Conservation (phyloP, 192 early-diverging fungal species). For the Radiomyces spectabilis region DNA sequence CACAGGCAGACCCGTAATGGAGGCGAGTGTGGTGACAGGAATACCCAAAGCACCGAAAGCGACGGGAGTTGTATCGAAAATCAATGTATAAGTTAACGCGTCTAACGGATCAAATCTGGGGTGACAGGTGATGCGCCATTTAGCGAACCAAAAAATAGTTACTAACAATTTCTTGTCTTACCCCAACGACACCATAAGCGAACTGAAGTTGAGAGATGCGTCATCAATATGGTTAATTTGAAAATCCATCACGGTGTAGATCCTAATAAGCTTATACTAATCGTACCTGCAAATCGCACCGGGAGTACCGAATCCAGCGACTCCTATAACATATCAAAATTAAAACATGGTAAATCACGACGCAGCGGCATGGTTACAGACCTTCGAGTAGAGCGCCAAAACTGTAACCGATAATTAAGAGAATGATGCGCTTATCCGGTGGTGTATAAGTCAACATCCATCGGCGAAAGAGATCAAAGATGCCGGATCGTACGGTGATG, state of each 20-base stretch:
- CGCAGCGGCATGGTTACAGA: too few relatives aligned
- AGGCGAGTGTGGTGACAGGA: conserved; percentile 29
- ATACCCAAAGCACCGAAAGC: conserved; percentile 31
- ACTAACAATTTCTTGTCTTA: neutral
- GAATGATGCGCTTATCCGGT: conserved; percentile 20
- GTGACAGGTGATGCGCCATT: neutral
- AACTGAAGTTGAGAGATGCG: too few relatives aligned
- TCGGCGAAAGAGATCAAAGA: conserved; percentile 30
- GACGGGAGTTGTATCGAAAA: conserved; percentile 30
- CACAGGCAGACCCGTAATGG: conserved; percentile 18
- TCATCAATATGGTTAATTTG: too few relatives aligned
- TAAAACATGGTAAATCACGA: neutral
- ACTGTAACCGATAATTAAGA: conserved; percentile 21
- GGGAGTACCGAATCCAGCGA: conserved; percentile 31
- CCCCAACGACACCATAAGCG: conserved; percentile 29
- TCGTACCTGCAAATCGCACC: conserved; percentile 35
- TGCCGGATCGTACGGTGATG: conserved; percentile 17
- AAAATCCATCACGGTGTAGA: too few relatives aligned
- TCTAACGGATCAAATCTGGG: conserved; percentile 26
- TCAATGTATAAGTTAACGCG: conserved; percentile 20
- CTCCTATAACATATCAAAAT: conserved; percentile 6
- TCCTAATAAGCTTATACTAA: too few relatives aligned
- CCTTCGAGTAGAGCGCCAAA: conserved; percentile 21
- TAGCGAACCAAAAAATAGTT: neutral
- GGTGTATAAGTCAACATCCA: conserved; percentile 33